Evolutionary conservation across 768 basidiomycete species (phyloP), one percentile per base, ranked within the genome.

Genomic region (Xerocomellus amylosporus): DNA sequence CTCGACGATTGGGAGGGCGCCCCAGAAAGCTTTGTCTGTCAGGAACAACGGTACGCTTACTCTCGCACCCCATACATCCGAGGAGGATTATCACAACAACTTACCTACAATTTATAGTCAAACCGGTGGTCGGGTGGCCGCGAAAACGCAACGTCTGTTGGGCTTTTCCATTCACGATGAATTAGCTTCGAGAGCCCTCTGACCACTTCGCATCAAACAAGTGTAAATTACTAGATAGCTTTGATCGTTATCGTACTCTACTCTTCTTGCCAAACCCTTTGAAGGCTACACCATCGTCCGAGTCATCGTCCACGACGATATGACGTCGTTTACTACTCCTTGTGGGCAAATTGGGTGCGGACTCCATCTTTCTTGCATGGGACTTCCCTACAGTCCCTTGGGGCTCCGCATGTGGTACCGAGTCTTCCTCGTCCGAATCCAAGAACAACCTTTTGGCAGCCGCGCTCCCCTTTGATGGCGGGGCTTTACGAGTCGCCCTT

Each of bases 11-110:
- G 95, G 95, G 88, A 93, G 51, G 90, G 92, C 26, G 93, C 97
- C 6, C 97, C 97, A 0, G 95, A 98, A 68, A 93, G 89, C 59
- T 99, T 97, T 72, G 95, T 98, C 7, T 99, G 97, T 66, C 97
- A 98, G 74, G 97, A 99, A 71, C 91, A 93, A 70, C 81, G 80
- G 89, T 89, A 51, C 45, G 82, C 58, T 19, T 38, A 19, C 5
- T 28, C 55, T 51, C 22, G 22, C 44, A 54, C 28, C 43, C 10
- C 40, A 7, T 24, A 30, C 34, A 31, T 61, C 13, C 17, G 13
- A 20, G 5, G 26, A 59, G 14, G 13, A 9, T 41, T 2, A 34
- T n/a, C n/a, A n/a, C n/a, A n/a, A n/a, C 31, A 19, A 40, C 46
- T 60, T 12, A 63, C 37, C 0, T 37, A 2, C 53, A 17, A 47